phyloP scores from a whole-genome alignment of 176 grass and related monocot species.

The Carex myosuroides region DNA sequence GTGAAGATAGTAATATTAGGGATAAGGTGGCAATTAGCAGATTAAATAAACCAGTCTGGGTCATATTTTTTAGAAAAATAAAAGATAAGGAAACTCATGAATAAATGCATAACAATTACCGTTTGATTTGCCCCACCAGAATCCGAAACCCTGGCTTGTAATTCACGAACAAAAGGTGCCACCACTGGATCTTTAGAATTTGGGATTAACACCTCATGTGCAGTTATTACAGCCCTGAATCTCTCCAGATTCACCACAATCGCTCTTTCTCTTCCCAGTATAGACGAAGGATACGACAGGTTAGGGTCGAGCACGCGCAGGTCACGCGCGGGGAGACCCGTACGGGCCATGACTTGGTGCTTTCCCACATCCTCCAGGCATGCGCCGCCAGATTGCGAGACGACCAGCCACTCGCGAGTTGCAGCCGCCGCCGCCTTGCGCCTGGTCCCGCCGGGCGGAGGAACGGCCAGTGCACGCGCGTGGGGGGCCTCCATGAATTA shows the following conservation, averaged over 20 bases:
- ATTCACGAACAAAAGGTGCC: constrained; percentile 49
- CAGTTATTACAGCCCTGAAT: constrained; percentile 74
- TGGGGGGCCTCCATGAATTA: constrained; percentile 18
- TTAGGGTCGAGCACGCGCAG: constrained; percentile 62
- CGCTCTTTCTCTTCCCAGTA: constrained; percentile 73
- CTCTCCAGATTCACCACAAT: constrained; percentile 79
- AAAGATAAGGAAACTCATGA: neutral
- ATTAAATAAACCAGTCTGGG: neutral
- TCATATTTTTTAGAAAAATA: neutral
- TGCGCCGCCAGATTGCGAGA: constrained; percentile 42
- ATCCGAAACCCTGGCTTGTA: constrained; percentile 45
- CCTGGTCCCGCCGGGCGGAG: constrained; percentile 22
- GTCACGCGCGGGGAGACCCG: constrained; percentile 73
- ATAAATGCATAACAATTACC: neutral
- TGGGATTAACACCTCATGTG: constrained; percentile 60
- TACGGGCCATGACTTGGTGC: constrained; percentile 76
- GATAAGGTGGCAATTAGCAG: neutral
- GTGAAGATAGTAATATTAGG: neutral
- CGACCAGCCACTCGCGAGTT: constrained; percentile 71
- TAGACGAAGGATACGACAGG: constrained; percentile 81
- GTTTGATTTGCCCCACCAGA: constrained; percentile 24
- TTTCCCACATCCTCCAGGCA: constrained; percentile 43
- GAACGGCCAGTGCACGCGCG: constrained; percentile 2
- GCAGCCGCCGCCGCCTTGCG: constrained; percentile 49
- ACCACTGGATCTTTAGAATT: constrained; percentile 38